Conservation (phyloP, 257 asterid genomes). For the Cordia subcordata region DNA sequence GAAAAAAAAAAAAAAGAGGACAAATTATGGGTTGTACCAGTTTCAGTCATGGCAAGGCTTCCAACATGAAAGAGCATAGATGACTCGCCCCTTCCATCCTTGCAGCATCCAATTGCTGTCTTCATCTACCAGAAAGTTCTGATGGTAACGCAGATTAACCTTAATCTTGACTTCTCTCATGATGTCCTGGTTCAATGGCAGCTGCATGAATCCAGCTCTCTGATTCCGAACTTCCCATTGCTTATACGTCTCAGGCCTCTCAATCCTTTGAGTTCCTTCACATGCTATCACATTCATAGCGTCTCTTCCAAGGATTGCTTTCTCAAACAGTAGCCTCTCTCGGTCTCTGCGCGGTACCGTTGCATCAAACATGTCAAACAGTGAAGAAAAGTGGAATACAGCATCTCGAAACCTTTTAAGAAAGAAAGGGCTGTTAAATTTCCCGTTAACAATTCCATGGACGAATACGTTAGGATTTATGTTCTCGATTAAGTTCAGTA, state of each 20-base stretch:
- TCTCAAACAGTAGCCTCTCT: slow-evolving; percentile 27
- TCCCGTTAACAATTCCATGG: slow-evolving; percentile 32
- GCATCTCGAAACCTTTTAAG: slow-evolving; percentile 20
- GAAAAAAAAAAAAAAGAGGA: too few relatives aligned
- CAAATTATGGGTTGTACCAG: neutral
- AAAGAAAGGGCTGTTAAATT: slow-evolving; percentile 25
- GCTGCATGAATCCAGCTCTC: slow-evolving; percentile 34
- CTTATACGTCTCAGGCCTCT: slow-evolving; percentile 33
- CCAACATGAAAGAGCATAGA: slow-evolving; percentile 38
- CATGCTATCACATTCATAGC: slow-evolving; percentile 32
- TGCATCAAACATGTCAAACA: slow-evolving; percentile 35
- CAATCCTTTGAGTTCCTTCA: slow-evolving; percentile 34
- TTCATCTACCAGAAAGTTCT: slow-evolving; percentile 34
- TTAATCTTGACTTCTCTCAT: slow-evolving; percentile 25
- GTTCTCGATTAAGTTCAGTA: slow-evolving; percentile 24
- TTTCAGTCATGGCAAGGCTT: slow-evolving; percentile 10
- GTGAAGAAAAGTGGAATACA: slow-evolving; percentile 25
- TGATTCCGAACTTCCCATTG: slow-evolving; percentile 28
- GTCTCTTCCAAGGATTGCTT: slow-evolving; percentile 27
- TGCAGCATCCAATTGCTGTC: slow-evolving; percentile 34
- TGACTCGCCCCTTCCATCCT: slow-evolving; percentile 38
- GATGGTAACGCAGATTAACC: slow-evolving; percentile 22
- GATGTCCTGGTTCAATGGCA: slow-evolving; percentile 19
- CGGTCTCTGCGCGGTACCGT: slow-evolving; percentile 19
- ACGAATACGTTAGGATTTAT: slow-evolving; percentile 30